Percentiles rank a stretch among this genome's conserved stretches.
These are phyloP conservation scores for Dendrobium huoshanense DNA, from an alignment of 106 monocot genomes.

Conservation along the genomic window DNA sequence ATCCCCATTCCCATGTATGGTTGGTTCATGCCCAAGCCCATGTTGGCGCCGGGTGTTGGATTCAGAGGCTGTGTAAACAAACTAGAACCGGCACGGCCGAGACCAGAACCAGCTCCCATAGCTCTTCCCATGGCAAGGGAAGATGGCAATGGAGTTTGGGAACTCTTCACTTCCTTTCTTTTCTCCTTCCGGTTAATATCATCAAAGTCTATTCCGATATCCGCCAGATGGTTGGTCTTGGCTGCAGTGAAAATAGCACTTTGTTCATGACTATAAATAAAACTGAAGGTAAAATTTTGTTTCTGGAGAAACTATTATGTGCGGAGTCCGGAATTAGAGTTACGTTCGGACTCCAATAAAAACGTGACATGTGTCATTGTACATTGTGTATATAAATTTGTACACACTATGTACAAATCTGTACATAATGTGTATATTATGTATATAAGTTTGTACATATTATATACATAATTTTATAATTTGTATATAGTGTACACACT, in stretches of 20 bases:
- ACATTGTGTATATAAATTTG: too few relatives aligned
- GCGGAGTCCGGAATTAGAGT: too few relatives aligned
- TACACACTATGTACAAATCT: too few relatives aligned
- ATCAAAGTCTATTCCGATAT: conserved; percentile 89
- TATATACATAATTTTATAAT: too few relatives aligned
- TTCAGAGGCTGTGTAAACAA: background rate
- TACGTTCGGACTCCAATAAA: too few relatives aligned
- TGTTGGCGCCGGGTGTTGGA: background rate
- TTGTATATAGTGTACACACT: too few relatives aligned
- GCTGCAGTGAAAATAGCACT: conserved; percentile 25
- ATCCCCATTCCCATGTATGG: conserved; percentile 8
- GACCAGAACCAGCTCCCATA: conserved; percentile 61
- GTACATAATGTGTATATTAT: too few relatives aligned
- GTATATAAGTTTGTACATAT: too few relatives aligned
- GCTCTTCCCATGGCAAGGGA: conserved; percentile 90
- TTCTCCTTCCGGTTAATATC: conserved; percentile 86
- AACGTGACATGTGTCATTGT: too few relatives aligned
- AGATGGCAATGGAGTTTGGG: conserved; percentile 36
- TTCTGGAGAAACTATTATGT: too few relatives aligned
- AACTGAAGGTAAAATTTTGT: too few relatives aligned
- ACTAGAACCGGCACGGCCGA: conserved; percentile 11
- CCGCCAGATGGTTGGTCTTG: conserved; percentile 57
- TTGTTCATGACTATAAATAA: background rate
- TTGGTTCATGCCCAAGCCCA: background rate
- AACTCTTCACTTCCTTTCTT: conserved; percentile 41